These are phyloP conservation scores for Lactarius quietus DNA, from an alignment of 768 basidiomycete genomes.

Conservation along the genomic window DNA sequence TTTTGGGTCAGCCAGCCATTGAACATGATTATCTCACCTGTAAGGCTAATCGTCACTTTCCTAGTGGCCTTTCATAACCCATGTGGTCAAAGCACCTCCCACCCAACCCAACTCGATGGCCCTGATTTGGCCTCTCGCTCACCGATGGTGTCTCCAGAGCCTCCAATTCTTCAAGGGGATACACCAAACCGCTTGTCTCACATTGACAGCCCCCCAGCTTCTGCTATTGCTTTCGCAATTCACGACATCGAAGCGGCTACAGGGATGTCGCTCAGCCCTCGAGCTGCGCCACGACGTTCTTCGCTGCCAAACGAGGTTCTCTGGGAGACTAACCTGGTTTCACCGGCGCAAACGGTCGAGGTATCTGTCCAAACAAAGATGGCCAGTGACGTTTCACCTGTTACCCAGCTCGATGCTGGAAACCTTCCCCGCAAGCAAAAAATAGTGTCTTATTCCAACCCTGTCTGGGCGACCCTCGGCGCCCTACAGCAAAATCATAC, in stretches of 20 bases:
- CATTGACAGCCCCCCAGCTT: slow-evolving; percentile 1
- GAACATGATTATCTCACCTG: slow-evolving; percentile 5
- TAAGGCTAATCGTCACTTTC: slow-evolving; percentile 5
- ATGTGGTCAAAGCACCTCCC: not conserved
- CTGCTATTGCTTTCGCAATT: not conserved
- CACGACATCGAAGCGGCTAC: slow-evolving; percentile 3
- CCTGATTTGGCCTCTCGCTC: not conserved
- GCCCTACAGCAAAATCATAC: not conserved
- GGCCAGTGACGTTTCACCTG: not conserved
- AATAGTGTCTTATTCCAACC: slow-evolving; percentile 19
- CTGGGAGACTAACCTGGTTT: not conserved
- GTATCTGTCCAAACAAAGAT: not conserved
- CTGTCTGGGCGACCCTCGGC: slow-evolving; percentile 18
- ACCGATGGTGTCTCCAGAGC: not conserved
- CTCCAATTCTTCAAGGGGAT: not conserved
- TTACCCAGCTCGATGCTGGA: not conserved
- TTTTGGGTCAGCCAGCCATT: slow-evolving; percentile 38
- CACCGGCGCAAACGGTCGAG: not conserved
- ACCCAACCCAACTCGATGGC: not conserved
- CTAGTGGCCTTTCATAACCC: slow-evolving; percentile 27
- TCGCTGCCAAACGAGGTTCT: not conserved
- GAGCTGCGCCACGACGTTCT: not conserved
- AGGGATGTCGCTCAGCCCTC: not conserved
- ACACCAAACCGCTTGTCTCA: not conserved
- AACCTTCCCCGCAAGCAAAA: slow-evolving; percentile 1